phyloP scores from a whole-genome alignment of 2,329 filamentous ascomycete species.

The Macrophomina tecta region DNA sequence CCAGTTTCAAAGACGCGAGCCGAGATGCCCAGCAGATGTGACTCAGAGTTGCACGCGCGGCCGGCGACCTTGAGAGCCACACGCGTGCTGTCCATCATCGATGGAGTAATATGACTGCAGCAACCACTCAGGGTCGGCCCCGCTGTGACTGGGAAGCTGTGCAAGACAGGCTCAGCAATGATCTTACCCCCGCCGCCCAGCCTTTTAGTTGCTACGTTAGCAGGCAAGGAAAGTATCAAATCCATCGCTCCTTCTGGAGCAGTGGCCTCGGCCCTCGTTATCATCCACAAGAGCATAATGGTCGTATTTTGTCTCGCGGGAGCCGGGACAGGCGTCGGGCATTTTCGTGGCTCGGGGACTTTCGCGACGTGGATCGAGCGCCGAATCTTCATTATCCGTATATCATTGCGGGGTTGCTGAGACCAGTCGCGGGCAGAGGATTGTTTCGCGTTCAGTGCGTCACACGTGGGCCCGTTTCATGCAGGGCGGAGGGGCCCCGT shows the following conservation, averaged over 20 bases:
- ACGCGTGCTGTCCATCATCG: neutral
- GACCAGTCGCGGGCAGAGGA: neutral
- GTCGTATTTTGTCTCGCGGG: neutral
- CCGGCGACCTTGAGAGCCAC: too few species aligned
- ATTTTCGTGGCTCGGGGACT: conserved; percentile 6
- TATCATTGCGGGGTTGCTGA: neutral
- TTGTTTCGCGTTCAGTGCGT: conserved; percentile 13
- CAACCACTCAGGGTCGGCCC: neutral
- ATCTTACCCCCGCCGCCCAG: neutral
- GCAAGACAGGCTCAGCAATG: neutral
- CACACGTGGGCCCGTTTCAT: conserved; percentile 7
- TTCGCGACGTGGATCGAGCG: conserved; percentile 2
- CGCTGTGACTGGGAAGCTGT: neutral
- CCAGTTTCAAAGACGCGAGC: too few species aligned
- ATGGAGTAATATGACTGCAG: neutral
- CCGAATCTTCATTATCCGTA: neutral
- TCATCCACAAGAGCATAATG: neutral
- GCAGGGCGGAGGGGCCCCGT: neutral
- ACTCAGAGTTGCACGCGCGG: too few species aligned
- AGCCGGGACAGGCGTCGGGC: neutral
- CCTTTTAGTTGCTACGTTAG: neutral
- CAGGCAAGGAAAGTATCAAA: neutral
- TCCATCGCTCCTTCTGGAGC: neutral
- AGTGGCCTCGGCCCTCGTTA: neutral
- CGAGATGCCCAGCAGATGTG: too few species aligned